These are phyloP conservation scores for Fraxinus latifolia DNA, from an alignment of 305 asterid genomes.

Conservation along the genomic window DNA sequence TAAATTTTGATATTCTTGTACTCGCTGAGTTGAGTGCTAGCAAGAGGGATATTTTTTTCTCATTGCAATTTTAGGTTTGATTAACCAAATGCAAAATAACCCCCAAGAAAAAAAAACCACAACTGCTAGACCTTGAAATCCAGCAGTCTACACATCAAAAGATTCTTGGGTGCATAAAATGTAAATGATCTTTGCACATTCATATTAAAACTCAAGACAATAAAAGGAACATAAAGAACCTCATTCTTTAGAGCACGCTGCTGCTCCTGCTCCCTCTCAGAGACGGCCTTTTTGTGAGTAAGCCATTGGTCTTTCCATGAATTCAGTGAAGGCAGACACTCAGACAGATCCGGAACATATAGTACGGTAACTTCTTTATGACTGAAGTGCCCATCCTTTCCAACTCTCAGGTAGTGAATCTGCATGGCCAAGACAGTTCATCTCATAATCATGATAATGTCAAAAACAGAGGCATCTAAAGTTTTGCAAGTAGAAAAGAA, in stretches of 20 bases:
- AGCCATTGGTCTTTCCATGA: slow-evolving; percentile 86
- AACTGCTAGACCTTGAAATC: neutral
- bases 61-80: neutral
- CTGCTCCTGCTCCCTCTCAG: slow-evolving; percentile 68
- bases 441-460: slow-evolving; percentile 19
- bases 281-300: slow-evolving; percentile 58
- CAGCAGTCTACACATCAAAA: slow-evolving; percentile 1
- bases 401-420: slow-evolving; percentile 91
- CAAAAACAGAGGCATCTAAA: neutral
- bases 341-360: slow-evolving; percentile 85
- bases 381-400: slow-evolving; percentile 83
- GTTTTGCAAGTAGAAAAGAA: neutral
- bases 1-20: neutral
- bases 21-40: neutral
- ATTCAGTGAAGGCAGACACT: slow-evolving; percentile 82
- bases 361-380: slow-evolving; percentile 89
- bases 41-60: neutral
- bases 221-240: slow-evolving; percentile 39
- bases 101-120: neutral
- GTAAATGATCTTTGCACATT: neutral
- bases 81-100: neutral
- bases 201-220: slow-evolving; percentile 11
- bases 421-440: slow-evolving; percentile 36
- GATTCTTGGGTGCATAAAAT: neutral
- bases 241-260: slow-evolving; percentile 51